These are phyloP conservation scores for Metschnikowia baotianmanensis DNA, from an alignment of 805 yeast genomes.

Conservation along the genomic window DNA sequence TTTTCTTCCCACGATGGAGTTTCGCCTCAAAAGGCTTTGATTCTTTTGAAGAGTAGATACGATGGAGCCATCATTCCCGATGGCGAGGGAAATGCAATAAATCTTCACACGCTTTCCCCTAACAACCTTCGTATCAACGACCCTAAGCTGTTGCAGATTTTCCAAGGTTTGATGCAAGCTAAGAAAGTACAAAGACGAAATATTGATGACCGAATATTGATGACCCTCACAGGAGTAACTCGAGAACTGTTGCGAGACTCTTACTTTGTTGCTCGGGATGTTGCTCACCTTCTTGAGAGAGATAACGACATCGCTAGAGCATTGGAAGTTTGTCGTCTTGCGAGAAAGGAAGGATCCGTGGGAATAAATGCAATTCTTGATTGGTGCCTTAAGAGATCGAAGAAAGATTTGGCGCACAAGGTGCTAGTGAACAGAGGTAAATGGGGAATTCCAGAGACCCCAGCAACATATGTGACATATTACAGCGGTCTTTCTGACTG, in stretches of 20 bases:
- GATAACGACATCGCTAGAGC: constrained; percentile 54
- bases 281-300: constrained; percentile 47
- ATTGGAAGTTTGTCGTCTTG: constrained; percentile 44
- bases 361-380: constrained; percentile 63
- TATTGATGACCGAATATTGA: constrained; percentile 47
- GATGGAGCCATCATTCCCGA: constrained; percentile 27
- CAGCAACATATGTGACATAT: constrained; percentile 37
- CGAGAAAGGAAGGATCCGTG: constrained; percentile 50
- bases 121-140: constrained; percentile 24
- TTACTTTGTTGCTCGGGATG: constrained; percentile 51
- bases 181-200: constrained; percentile 21
- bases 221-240: constrained; percentile 57
- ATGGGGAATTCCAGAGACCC: constrained; percentile 56
- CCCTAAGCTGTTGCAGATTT: constrained; percentile 24
- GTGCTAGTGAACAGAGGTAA: constrained; percentile 55
- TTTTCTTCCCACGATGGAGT: constrained; percentile 1
- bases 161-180: constrained; percentile 29
- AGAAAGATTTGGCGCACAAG: constrained; percentile 48
- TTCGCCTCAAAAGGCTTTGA: constrained; percentile 24
- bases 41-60: constrained; percentile 29
- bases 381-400: constrained; percentile 44
- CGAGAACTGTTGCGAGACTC: constrained; percentile 60
- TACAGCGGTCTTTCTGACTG: constrained; percentile 36
- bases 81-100: constrained; percentile 24
- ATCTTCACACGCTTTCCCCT: constrained; percentile 23